Conservation (phyloP, 306 rosid genomes). For the Nissolia schottii region DNA sequence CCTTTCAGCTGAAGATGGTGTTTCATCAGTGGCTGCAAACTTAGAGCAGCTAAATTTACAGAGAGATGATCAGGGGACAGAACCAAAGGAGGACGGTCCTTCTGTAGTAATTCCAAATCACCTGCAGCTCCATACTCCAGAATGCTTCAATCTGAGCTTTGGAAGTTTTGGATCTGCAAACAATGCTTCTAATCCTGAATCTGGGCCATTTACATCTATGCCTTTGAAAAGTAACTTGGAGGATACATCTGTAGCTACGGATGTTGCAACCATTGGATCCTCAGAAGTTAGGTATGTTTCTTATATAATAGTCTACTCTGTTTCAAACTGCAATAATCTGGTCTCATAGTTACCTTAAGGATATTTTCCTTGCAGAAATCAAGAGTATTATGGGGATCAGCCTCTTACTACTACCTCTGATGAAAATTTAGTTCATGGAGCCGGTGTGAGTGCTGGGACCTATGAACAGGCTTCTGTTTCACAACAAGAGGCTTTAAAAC, state of each 20-base stretch:
- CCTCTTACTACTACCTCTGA: slow-evolving; percentile 53
- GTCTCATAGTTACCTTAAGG: slow-evolving; percentile 7
- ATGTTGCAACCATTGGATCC: slow-evolving; percentile 56
- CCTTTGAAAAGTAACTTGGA: slow-evolving; percentile 47
- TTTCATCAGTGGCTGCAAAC: slow-evolving; percentile 59
- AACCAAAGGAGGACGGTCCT: slow-evolving; percentile 59
- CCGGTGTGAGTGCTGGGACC: slow-evolving; percentile 46
- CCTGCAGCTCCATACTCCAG: slow-evolving; percentile 74
- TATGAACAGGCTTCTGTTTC: slow-evolving; percentile 67
- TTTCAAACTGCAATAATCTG: not conserved
- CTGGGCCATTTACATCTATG: slow-evolving; percentile 42
- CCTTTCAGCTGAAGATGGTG: slow-evolving; percentile 57
- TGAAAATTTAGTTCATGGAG: slow-evolving; percentile 59
- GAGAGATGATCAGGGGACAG: slow-evolving; percentile 51
- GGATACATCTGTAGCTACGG: slow-evolving; percentile 54
- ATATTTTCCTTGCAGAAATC: slow-evolving; percentile 41
- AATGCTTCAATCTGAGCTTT: slow-evolving; percentile 82
- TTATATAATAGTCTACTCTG: not conserved
- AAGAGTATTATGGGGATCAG: slow-evolving; percentile 70
- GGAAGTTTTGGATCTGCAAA: slow-evolving; percentile 78
- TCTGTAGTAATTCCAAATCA: slow-evolving; percentile 85
- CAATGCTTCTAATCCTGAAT: slow-evolving; percentile 41
- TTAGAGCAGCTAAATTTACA: slow-evolving; percentile 54
- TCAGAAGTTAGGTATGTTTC: slow-evolving; percentile 58
- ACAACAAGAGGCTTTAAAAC: slow-evolving; percentile 59